Conservation (phyloP, 2,329 filamentous ascomycete species). For the Diaporthe citrichinensis region DNA sequence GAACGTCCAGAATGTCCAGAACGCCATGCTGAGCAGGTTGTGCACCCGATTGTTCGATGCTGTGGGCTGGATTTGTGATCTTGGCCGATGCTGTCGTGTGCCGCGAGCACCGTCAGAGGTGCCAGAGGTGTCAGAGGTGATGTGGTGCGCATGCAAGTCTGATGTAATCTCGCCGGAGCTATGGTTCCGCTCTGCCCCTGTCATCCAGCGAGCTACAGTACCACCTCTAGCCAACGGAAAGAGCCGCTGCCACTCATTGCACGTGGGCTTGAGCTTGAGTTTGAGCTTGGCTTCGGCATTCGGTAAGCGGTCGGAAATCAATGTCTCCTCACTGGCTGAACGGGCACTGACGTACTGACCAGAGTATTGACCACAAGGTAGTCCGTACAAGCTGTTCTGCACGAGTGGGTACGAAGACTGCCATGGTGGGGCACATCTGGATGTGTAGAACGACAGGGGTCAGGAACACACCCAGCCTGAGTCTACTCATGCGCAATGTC, state of each 20-base stretch:
- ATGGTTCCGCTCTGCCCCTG: slow-evolving; percentile 16
- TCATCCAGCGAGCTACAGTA: background rate
- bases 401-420: background rate
- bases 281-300: background rate
- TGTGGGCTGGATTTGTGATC: background rate
- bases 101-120: background rate
- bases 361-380: background rate
- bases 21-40: background rate
- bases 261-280: background rate
- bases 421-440: background rate
- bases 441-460: background rate
- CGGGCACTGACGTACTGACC: no score
- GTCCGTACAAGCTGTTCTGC: no score
- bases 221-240: background rate
- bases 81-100: slow-evolving; percentile 7
- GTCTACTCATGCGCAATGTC: background rate
- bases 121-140: background rate
- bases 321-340: background rate
- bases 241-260: background rate
- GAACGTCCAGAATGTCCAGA: background rate
- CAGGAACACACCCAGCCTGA: no score
- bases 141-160: slow-evolving; percentile 20
- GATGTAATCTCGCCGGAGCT: slow-evolving; percentile 32
- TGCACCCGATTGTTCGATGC: background rate
- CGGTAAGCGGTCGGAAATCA: background rate